Evolutionary conservation across 805 yeast genomes (phyloP).

Genomic region (Cyberlindnera xylosilytica): DNA sequence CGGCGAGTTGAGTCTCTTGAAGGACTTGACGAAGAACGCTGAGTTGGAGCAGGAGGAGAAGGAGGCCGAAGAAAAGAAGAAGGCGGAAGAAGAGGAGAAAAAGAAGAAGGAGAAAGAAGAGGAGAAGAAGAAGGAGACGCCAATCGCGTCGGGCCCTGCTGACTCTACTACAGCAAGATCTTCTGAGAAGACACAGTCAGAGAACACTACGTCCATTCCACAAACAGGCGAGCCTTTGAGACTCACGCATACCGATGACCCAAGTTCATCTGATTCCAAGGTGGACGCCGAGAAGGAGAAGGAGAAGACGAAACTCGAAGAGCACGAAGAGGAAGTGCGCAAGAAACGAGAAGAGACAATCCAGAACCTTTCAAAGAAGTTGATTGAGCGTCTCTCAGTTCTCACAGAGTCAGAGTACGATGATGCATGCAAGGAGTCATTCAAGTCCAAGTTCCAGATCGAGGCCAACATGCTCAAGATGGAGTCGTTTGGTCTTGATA

Average conservation of each 20-base stretch:
- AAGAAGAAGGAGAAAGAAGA: conserved; percentile 24
- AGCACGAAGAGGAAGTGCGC: conserved; percentile 75
- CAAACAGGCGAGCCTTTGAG: conserved; percentile 4
- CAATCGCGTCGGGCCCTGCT: too few species aligned
- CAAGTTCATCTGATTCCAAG: neutral
- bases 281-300: conserved; percentile 27
- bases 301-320: conserved; percentile 47
- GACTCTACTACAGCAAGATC: too few species aligned
- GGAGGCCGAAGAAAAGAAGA: conserved; percentile 21
- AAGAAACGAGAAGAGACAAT: conserved; percentile 64
- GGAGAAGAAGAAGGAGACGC: conserved; percentile 8
- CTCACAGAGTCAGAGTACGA: conserved; percentile 63
- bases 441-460: conserved; percentile 60
- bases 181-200: neutral
- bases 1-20: conserved; percentile 80
- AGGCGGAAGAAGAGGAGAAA: conserved; percentile 40
- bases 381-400: conserved; percentile 51
- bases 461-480: conserved; percentile 82
- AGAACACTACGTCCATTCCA: neutral
- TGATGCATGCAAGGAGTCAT: conserved; percentile 58
- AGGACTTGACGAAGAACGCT: conserved; percentile 65
- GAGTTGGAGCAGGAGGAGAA: conserved; percentile 42
- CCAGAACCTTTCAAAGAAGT: conserved; percentile 55
- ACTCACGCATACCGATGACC: conserved; percentile 9
- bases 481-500: conserved; percentile 84